phyloP scores from a whole-genome alignment of 371 early-diverging fungal genomes.

The Mortierella sp. region DNA sequence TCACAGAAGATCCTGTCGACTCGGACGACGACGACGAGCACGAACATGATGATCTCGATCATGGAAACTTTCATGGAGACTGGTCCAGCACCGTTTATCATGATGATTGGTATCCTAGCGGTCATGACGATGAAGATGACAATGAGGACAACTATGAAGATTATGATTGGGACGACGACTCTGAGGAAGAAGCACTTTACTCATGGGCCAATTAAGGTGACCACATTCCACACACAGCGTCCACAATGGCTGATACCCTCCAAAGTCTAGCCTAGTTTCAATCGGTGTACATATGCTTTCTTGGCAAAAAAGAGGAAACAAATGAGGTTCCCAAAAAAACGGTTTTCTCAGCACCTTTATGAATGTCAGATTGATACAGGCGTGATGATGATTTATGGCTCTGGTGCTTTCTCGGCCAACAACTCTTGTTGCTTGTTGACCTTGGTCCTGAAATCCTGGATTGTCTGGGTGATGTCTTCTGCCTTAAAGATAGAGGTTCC shows the following conservation, averaged over 20 bases:
- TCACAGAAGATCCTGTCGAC: no score
- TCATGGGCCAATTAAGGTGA: neutral
- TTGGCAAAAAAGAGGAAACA: neutral
- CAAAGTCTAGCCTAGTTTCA: no score
- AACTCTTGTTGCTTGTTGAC: conserved; percentile 66
- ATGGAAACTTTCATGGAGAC: neutral
- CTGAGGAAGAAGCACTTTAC: neutral
- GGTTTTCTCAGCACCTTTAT: neutral
- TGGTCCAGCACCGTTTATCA: no score
- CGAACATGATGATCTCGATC: neutral
- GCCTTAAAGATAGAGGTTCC: conserved; percentile 96
- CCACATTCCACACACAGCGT: no score
- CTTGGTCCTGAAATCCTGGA: conserved; percentile 71
- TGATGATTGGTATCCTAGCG: no score
- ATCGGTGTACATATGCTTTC: neutral
- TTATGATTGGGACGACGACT: neutral
- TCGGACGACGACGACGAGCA: neutral
- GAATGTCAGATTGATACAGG: no score
- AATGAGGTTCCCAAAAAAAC: no score
- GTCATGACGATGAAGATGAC: conserved; percentile 6
- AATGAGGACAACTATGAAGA: conserved; percentile 6
- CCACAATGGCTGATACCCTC: no score
- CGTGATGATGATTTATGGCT: no score
- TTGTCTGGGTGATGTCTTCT: conserved; percentile 76
- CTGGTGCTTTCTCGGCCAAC: no score